Evolutionary conservation across 306 rosid genomes (phyloP), one percentile per base, ranked within the genome.

Genomic region (Ceratonia siliqua): DNA sequence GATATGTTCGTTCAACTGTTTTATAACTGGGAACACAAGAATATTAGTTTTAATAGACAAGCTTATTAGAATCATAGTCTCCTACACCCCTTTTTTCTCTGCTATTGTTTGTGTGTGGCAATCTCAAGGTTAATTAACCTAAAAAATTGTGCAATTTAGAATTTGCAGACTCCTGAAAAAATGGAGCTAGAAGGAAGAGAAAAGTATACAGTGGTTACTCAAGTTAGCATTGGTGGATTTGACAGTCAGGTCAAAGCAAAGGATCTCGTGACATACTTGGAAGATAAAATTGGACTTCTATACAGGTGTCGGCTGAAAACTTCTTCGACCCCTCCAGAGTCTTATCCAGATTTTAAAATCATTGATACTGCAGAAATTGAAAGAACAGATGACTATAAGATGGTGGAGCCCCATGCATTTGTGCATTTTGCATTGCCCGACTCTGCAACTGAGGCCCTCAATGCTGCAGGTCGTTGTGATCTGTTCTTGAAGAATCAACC

Each of bases 191-290:
- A 73, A 73, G 83, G 64, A 49, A 76, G 48, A n/a, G 79, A 15
- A 42, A 78, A 57, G 28, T 32, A 43, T 6, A 79, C 66, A 18
- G 83, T 82, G 64, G 85, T 86, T 13, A 86, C 86, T 77, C 91
- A 89, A 81, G 73, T 89, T 53, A 82, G 93, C 75, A 54, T 86
- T 61, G 93, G 93, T 15, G 93, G 91, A 54, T 89, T 89, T 55
- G 81, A 73, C 39, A 28, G 56, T 24, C 56, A 84, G 69, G 79
- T 80, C 56, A 84, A 33, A 43, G 91, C 89, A 6, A 75, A 58
- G 49, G 89, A 86, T 22, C 86, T 89, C 17, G 30, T 36, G 74
- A 46, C 2, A 8, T 86, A 68, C 79, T 78, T 89, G 66, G 90
- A 65, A 43, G 72, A 43, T 3, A 77, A 89, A 74, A 33, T 89